Evolutionary conservation across 2,329 filamentous ascomycete genomes (phyloP), one percentile per base, ranked within the genome.

Genomic region (Atkinsonella texensis): DNA sequence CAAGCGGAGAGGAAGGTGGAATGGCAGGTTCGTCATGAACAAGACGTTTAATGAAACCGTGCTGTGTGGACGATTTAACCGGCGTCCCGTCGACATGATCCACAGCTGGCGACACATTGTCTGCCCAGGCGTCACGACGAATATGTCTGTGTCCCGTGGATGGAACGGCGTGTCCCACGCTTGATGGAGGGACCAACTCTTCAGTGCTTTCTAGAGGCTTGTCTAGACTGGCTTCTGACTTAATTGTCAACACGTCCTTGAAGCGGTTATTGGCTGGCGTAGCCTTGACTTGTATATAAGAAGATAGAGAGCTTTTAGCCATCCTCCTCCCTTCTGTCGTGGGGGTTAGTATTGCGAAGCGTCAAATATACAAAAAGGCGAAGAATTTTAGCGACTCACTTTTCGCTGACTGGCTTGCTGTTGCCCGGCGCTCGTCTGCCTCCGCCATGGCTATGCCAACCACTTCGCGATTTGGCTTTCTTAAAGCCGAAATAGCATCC

Each of bases 391-490:
- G 40, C n/a, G 51, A 66, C 74, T 66, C 68, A 81, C 79, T 82
- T 61, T 65, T 70, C 2, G 60, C 56, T 4, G 70, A 71, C 47
- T 74, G 62, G 44, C 70, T 70, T 4, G 70, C 70, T 15, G 70
- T 71, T 5, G 72, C 69, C 50, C 82, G 77, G 58, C 76, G 77
- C 62, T 89, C 84, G 4, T 80, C 76, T 28, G 80, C 83, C 56
- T 87, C 84, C 3, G 77, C 80, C 52, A 86, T 73, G 39, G 80
- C 76, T 59, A 81, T 83, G 33, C 81, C 81, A 12, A 83, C 84
- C 41, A 85, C 73, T 20, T 80, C 76, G 45, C 87, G 79, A 60
- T 91, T 89, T 1, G 87, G 87, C 65, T 83, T 88, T 63, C 85
- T 83, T 42, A 91, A 65, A 10, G 82, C 77, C 6, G 78, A 79